Percentiles rank a stretch among this genome's conserved stretches.
Evolutionary conservation across 257 asterid genomes (phyloP).

Genomic region (Solanum dulcamara): DNA sequence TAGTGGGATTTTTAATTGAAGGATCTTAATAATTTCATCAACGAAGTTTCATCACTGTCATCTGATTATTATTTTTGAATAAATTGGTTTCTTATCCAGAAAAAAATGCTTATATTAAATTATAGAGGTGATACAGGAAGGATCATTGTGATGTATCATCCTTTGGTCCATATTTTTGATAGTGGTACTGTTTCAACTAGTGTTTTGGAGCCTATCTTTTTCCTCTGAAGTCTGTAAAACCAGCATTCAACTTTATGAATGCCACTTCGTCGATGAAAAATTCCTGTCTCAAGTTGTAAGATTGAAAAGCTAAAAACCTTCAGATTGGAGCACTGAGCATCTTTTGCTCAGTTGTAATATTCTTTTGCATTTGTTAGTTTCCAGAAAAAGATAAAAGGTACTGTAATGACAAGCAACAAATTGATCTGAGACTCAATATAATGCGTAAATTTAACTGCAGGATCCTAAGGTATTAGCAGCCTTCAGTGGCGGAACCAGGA

Average conservation of each 20-base stretch:
- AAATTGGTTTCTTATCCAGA: not conserved
- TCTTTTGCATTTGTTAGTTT: not conserved
- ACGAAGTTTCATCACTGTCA: not conserved
- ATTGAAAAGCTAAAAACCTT: not conserved
- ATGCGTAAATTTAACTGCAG: conserved; percentile 28
- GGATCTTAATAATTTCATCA: not conserved
- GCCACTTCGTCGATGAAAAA: not conserved
- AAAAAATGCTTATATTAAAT: not conserved
- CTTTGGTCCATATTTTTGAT: not conserved
- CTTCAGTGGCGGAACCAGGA: too few relatives aligned
- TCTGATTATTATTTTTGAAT: not conserved
- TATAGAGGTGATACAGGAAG: not conserved
- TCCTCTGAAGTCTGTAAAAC: not conserved
- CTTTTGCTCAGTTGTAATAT: not conserved
- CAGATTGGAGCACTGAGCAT: not conserved
- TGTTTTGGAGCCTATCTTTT: not conserved
- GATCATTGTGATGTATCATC: not conserved
- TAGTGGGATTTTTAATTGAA: not conserved
- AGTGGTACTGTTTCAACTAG: not conserved
- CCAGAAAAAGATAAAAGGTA: not conserved
- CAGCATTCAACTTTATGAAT: not conserved
- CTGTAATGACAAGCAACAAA: not conserved
- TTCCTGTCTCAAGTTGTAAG: not conserved
- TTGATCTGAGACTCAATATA: not conserved
- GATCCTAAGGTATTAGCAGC: conserved; percentile 95